Evolutionary conservation across 2,329 filamentous ascomycete genomes (phyloP), one percentile per base, ranked within the genome.

Genomic region (Sporothrix euskadiensis): DNA sequence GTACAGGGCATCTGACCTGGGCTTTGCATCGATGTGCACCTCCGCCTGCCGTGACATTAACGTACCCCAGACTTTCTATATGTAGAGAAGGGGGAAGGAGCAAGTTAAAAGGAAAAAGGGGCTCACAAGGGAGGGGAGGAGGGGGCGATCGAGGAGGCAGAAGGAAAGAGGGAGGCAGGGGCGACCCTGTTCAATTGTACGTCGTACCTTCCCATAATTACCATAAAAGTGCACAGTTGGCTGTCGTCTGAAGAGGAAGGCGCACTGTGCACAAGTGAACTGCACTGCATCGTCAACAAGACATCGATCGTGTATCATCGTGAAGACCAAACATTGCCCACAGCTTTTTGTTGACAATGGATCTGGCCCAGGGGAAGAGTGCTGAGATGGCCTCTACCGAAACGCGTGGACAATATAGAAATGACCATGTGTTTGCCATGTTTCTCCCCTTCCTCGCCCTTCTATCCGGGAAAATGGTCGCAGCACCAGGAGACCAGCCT

Each of bases 11-110:
- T 41, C 19, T 65, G 35, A 16, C 10, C 9, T 65, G 56, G 10
- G 35, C n/a, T 63, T 63, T 35, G 26, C n/a, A 32, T 14, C 30
- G 41, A 32, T 66, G 41, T 22, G 35, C 10, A 8, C 6, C 22
- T 49, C 41, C 41, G 57, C 26, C 26, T 19, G 44, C 57, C 54
- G 41, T 56, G 52, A 65, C 68, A 59, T 47, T 57, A 71, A 71
- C 32, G 57, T 57, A 73, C 57, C 72, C 71, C 57, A 49, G 72
- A 66, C 66, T 71, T 49, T 63, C 12, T 32, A 12, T 16, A 56
- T 30, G 49, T 16, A n/a, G 44, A 41, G 32, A 72, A 66, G 41
- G 8, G 39, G 8, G 5, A 19, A 26, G 44, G n/a, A n/a, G 19
- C 3, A 41, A 63, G 35, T 41, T 2, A n/a, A n/a, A 26, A 41